Evolutionary conservation across 352 stramenopile species (phyloP), one percentile per base, ranked within the genome.

Genomic region (Pythium biforme): DNA sequence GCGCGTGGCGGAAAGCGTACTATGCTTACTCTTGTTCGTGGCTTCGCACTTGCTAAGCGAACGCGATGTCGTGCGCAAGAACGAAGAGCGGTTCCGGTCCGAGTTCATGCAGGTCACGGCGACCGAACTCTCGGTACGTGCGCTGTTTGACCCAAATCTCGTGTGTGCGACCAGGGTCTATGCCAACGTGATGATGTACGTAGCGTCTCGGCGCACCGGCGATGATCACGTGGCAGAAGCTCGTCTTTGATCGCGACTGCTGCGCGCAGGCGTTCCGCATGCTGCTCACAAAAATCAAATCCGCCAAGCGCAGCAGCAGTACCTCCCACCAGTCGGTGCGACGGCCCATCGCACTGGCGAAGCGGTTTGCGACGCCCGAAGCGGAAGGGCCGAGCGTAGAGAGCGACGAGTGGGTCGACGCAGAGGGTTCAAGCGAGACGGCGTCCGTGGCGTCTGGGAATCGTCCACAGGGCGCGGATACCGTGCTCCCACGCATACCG

Each of bases 221-320:
- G 15, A 60, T 87, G 59, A 69, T 87, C 49, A 77, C 80, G 14
- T 89, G 80, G 80, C 80, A 87, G 39, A 84, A 81, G 52, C 63
- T 89, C 22, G 62, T 89, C 15, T 89, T 83, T 56, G 80, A 87
- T 55, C 77, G 77, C 15, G 80, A 87, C n/a, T 89, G 80, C 51
- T 87, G 76, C 25, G 64, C 62, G 0, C 76, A 87, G 52, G 77
- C 80, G 22, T 83, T 86, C 50, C 75, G 77, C 3, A 51, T 89
- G 20, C 58, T 89, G 40, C 64, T 89, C 11, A 89, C 80, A 3
- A 66, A 72, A 17, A 83, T 87, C 62, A 89, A 89, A 57, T 89
- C 79, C 19, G 49, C 52, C 14, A 63, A 59, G 34, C 48, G 57
- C 25, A 66, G 52, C 53, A 54, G 34, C 27, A 55, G 48, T 23